Evolutionary conservation across 2,329 filamentous ascomycete species (phyloP).

Genomic region (Trichophyton mentagrophytes): DNA sequence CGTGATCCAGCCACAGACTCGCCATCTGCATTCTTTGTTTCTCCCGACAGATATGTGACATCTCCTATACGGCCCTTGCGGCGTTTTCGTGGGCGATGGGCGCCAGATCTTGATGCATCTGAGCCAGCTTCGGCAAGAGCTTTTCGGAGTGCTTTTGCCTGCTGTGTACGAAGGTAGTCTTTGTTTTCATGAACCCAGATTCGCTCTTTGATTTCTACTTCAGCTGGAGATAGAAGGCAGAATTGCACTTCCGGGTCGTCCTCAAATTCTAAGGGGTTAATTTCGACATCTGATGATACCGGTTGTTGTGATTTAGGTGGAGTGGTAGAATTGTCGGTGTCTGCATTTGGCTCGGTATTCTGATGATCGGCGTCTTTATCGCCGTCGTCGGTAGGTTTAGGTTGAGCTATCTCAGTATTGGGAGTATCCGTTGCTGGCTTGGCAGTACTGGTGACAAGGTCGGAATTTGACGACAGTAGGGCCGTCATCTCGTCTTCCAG

Average conservation of each 20-base stretch:
- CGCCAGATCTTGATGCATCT: slow-evolving; percentile 19
- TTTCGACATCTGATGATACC: slow-evolving; percentile 43
- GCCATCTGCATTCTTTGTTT: slow-evolving; percentile 42
- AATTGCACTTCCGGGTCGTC: slow-evolving; percentile 78
- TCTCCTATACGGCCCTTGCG: slow-evolving; percentile 36
- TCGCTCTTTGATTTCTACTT: slow-evolving; percentile 71
- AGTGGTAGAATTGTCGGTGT: slow-evolving; percentile 7
- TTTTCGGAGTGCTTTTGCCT: slow-evolving; percentile 66
- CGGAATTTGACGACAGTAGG: slow-evolving; percentile 40
- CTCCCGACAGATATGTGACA: slow-evolving; percentile 31
- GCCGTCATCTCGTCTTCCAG: slow-evolving; percentile 59
- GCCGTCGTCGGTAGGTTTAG: not conserved
- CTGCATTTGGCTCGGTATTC: not conserved
- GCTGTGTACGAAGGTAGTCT: slow-evolving; percentile 77
- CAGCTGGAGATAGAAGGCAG: slow-evolving; percentile 60
- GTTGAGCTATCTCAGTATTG: not conserved
- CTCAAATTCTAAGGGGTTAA: slow-evolving; percentile 71
- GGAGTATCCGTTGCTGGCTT: slow-evolving; percentile 7
- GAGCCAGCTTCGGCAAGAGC: slow-evolving; percentile 47
- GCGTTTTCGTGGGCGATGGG: slow-evolving; percentile 38
- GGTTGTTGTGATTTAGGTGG: slow-evolving; percentile 25
- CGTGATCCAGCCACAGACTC: slow-evolving; percentile 52
- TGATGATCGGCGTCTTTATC: slow-evolving; percentile 21
- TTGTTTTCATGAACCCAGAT: slow-evolving; percentile 95
- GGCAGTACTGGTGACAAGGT: slow-evolving; percentile 22